These are phyloP conservation scores for Fusarium succisae DNA, from an alignment of 2,329 filamentous ascomycete genomes.

Conservation along the genomic window DNA sequence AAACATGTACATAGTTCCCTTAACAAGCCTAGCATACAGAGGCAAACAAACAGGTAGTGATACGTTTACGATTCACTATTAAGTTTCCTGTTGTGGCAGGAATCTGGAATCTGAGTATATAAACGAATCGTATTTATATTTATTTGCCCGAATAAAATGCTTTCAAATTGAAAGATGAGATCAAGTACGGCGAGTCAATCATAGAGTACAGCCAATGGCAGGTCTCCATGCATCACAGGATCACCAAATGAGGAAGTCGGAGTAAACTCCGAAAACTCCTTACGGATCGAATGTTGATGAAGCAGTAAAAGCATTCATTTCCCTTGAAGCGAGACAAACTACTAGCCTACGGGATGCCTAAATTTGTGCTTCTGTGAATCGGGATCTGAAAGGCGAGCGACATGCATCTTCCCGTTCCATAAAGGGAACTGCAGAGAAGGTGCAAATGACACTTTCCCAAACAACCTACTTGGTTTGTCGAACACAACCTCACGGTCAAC, in stretches of 20 bases:
- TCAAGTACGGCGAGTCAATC: not conserved
- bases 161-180: not conserved
- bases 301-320: not conserved
- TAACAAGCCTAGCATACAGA: not conserved
- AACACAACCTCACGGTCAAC: not conserved
- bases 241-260: constrained; percentile 34
- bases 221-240: not conserved
- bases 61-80: not conserved
- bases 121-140: not conserved
- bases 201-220: constrained; percentile 25
- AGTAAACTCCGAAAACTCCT: constrained; percentile 40
- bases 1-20: not conserved
- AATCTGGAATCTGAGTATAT: too few relatives aligned
- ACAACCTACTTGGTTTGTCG: not conserved
- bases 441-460: not conserved
- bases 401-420: not conserved
- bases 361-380: not conserved
- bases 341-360: not conserved
- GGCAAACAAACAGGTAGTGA: not conserved
- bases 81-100: too few relatives aligned
- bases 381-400: not conserved
- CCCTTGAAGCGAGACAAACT: not conserved
- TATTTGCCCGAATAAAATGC: not conserved
- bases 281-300: not conserved
- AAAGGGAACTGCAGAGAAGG: not conserved